Conservation (phyloP, 352 stramenopile species). For the Phytophthora parvispora region DNA sequence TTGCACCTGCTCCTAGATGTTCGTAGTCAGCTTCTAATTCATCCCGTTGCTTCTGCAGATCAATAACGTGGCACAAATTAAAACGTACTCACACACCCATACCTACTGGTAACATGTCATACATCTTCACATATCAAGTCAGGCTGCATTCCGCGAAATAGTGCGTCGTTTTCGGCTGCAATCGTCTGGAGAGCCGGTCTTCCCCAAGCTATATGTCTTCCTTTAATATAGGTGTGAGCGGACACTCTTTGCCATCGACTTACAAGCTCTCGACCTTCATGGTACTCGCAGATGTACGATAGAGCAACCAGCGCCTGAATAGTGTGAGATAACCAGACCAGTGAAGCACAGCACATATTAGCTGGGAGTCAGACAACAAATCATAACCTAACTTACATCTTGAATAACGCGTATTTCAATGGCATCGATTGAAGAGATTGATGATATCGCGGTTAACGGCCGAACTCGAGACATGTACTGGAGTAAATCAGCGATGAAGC, state of each 20-base stretch:
- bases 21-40: conserved; percentile 16
- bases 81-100: background rate
- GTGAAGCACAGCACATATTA: background rate
- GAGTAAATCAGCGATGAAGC: conserved; percentile 47
- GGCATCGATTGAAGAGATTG: background rate
- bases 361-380: background rate
- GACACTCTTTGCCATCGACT: conserved; percentile 30
- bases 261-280: conserved; percentile 34
- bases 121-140: conserved; percentile 14
- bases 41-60: conserved; percentile 8
- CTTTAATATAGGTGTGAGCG: conserved; percentile 36
- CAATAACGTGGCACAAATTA: conserved; percentile 6
- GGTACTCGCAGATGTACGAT: conserved; percentile 43
- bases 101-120: background rate
- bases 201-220: conserved; percentile 24
- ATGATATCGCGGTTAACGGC: conserved; percentile 25
- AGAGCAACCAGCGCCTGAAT: conserved; percentile 36
- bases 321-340: background rate
- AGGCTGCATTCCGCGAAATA: conserved; percentile 29
- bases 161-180: conserved; percentile 42
- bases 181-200: conserved; percentile 16
- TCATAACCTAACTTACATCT: conserved; percentile 38
- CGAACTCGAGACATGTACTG: conserved; percentile 51
- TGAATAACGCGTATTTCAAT: conserved; percentile 30
- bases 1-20: conserved; percentile 20